Evolutionary conservation across 768 basidiomycete genomes (phyloP), one percentile per base, ranked within the genome.

Genomic region (Collybiopsis confluens): DNA sequence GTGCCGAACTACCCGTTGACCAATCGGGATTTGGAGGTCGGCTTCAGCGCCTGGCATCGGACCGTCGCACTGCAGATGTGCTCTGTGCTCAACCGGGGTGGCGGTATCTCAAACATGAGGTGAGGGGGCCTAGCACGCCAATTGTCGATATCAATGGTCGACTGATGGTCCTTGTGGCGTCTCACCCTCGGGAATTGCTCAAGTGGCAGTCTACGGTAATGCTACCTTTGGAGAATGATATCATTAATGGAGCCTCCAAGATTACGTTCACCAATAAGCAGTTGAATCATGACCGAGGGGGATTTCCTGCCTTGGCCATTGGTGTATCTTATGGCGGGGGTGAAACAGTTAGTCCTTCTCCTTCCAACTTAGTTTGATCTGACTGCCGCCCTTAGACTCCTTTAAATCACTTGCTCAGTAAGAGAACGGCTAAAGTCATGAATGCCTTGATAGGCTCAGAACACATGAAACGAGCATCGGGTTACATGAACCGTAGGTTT

Each of bases 51-150:
- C 26, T 38, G 1, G 49, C 49, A n/a, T 21, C 18, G 21, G 49
- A 50, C 9, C n/a, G 20, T 21, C 49, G 49, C 8, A 20, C 18
- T 38, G 49, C 49, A n/a, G 7, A 18, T 4, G 33, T n/a, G 1
- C 49, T 50, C 1, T 50, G 49, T 36, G 36, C 49, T 13, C 49
- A 40, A 21, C 49, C 49, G 1, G 49, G 49, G 2, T 50, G 49
- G 49, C 28, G 30, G 1, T 38, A 21, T 20, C 33, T 50, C 1
- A 23, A 23, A 7, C 2, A 21, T 2, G n/a, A 7, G 20, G 30
- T 20, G 1, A 18, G 24, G 11, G 2, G 1, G 4, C 15, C 15
- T 6, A 38, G 33, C 49, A 13, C 33, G 10, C 30, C 49, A 2
- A 10, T 50, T 0, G 36, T 50, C 1, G 49, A 50, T 26, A 6